Conservation (phyloP, 2,329 filamentous ascomycete species). For the Byssothecium circinans region DNA sequence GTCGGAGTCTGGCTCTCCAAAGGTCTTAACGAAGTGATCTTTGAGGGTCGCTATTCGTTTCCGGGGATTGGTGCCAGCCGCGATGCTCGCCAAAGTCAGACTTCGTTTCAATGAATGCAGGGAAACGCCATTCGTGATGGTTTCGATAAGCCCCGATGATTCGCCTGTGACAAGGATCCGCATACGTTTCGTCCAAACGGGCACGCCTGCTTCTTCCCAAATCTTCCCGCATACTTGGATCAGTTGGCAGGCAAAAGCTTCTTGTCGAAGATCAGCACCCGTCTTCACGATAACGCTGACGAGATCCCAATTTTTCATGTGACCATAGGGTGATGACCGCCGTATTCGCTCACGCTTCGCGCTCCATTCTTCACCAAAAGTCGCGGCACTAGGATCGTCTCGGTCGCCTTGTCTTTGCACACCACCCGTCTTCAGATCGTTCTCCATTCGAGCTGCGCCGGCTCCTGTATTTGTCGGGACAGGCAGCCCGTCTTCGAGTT, state of each 20-base stretch:
- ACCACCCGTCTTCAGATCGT: slow-evolving; percentile 83
- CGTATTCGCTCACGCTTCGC: slow-evolving; percentile 82
- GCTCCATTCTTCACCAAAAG: slow-evolving; percentile 85
- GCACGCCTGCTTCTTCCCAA: slow-evolving; percentile 72
- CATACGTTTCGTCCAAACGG: slow-evolving; percentile 90
- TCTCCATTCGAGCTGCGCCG: slow-evolving; percentile 83
- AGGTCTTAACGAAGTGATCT: slow-evolving; percentile 79
- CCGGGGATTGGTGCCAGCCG: slow-evolving; percentile 70
- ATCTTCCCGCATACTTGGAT: slow-evolving; percentile 81
- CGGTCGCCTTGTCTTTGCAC: slow-evolving; percentile 79
- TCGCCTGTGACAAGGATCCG: slow-evolving; percentile 83
- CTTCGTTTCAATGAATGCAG: slow-evolving; percentile 82
- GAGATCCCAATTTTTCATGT: slow-evolving; percentile 89
- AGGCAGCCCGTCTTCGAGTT: slow-evolving; percentile 59
- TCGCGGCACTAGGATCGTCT: slow-evolving; percentile 81
- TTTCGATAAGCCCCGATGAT: slow-evolving; percentile 81
- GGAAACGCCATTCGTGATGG: slow-evolving; percentile 86
- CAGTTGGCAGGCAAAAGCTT: slow-evolving; percentile 83
- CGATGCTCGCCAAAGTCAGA: slow-evolving; percentile 73
- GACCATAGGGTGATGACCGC: slow-evolving; percentile 80
- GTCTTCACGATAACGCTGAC: slow-evolving; percentile 88
- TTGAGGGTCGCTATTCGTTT: slow-evolving; percentile 77
- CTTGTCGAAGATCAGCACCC: slow-evolving; percentile 77
- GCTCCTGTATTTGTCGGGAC: slow-evolving; percentile 66
- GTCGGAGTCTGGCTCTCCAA: slow-evolving; percentile 69